Percentiles rank a stretch among this genome's conserved stretches.
Conservation (phyloP, 805 yeast genomes). For the Komagataella ulmi region DNA sequence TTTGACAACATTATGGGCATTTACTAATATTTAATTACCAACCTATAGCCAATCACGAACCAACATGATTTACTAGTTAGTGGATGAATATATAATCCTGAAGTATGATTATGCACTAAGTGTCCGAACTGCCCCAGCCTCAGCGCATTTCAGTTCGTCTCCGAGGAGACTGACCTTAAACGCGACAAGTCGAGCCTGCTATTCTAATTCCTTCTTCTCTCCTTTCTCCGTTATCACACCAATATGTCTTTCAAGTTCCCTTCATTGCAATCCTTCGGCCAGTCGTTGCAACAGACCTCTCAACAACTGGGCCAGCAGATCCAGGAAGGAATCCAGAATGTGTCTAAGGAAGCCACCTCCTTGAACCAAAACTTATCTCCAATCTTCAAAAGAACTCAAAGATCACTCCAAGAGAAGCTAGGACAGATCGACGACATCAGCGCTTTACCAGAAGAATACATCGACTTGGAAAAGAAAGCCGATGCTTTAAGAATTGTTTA, state of each 20-base stretch:
- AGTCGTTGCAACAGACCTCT: slow-evolving; percentile 20
- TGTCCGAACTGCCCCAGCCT: too few relatives aligned
- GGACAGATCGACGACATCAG: slow-evolving; percentile 56
- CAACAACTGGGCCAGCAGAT: slow-evolving; percentile 16
- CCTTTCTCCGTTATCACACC: slow-evolving; percentile 1
- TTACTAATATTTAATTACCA: too few relatives aligned
- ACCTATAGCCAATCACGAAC: too few relatives aligned
- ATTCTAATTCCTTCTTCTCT: not conserved
- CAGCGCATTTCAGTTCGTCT: not conserved
- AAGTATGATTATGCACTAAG: too few relatives aligned
- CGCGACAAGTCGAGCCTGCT: not conserved
- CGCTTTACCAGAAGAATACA: slow-evolving; percentile 64
- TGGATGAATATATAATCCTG: too few relatives aligned
- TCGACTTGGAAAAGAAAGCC: slow-evolving; percentile 50
- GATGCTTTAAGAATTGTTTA: slow-evolving; percentile 52
- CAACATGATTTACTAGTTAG: too few relatives aligned
- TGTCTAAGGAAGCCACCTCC: slow-evolving; percentile 20
- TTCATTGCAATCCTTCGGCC: slow-evolving; percentile 13
- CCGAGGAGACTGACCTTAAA: not conserved
- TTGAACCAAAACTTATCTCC: slow-evolving; percentile 30
- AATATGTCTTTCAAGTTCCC: slow-evolving; percentile 18
- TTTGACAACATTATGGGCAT: too few relatives aligned
- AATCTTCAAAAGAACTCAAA: slow-evolving; percentile 43
- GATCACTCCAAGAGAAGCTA: slow-evolving; percentile 47
- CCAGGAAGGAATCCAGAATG: slow-evolving; percentile 16